These are phyloP conservation scores for Mycena polygramma DNA, from an alignment of 768 basidiomycete genomes.

Conservation along the genomic window DNA sequence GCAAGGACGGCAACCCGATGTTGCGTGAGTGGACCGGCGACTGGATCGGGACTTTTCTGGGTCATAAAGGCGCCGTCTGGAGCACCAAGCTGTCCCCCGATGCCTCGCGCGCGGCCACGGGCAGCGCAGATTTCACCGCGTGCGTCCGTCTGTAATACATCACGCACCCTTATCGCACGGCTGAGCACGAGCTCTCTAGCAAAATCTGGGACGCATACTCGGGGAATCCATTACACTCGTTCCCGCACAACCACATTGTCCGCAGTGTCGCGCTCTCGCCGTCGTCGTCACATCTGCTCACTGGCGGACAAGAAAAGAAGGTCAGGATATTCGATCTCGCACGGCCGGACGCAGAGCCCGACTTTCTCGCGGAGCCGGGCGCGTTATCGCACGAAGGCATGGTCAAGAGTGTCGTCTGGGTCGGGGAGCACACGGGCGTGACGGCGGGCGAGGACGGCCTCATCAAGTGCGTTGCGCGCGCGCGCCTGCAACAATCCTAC, in stretches of 20 bases:
- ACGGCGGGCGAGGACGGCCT: slow-evolving; percentile 93
- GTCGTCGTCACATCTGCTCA: slow-evolving; percentile 75
- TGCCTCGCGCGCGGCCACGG: slow-evolving; percentile 88
- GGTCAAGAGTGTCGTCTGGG: slow-evolving; percentile 94
- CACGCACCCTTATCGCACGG: slow-evolving; percentile 26
- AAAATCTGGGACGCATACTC: slow-evolving; percentile 98
- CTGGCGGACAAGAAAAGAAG: slow-evolving; percentile 98
- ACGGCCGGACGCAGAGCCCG: slow-evolving; percentile 88
- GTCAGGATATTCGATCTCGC: slow-evolving; percentile 93
- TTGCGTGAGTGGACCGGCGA: slow-evolving; percentile 97
- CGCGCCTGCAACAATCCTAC: background rate
- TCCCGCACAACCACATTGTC: slow-evolving; percentile 98
- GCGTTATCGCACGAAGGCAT: slow-evolving; percentile 86
- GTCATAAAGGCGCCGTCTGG: slow-evolving; percentile 98
- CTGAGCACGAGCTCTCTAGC: slow-evolving; percentile 55
- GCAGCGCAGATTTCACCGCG: slow-evolving; percentile 98
- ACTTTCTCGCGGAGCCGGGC: slow-evolving; percentile 77
- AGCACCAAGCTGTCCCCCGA: slow-evolving; percentile 92
- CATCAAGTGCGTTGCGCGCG: slow-evolving; percentile 74
- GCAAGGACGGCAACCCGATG: slow-evolving; percentile 99
- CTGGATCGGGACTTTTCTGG: slow-evolving; percentile 95
- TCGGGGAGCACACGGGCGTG: slow-evolving; percentile 88
- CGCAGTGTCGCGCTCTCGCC: slow-evolving; percentile 93
- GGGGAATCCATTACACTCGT: slow-evolving; percentile 91
- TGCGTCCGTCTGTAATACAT: slow-evolving; percentile 55